Evolutionary conservation across 352 stramenopile species (phyloP), one percentile per base, ranked within the genome.

Genomic region (Phytophthora capsici): DNA sequence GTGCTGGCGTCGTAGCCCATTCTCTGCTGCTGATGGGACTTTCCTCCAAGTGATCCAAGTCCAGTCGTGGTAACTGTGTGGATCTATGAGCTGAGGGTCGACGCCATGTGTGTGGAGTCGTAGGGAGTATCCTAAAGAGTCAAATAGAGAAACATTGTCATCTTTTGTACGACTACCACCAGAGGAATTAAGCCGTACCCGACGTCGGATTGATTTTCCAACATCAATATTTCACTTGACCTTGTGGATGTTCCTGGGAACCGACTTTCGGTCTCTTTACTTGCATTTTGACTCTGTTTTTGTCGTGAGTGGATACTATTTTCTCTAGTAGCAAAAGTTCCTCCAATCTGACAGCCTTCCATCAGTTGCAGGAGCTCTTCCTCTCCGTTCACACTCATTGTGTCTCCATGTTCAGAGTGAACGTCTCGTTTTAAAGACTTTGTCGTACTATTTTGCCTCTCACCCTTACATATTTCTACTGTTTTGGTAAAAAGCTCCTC

Each of bases 171-270:
- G 53, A 37, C 9, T 38, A 4, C 3, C 14, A 34, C 28, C 17
- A 44, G 34, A 30, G 4, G 22, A 34, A 16, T 17, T 8, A 14
- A 19, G 10, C 25, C 46, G 19, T 63, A 58, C 45, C 46, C 36
- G 49, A 28, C 19, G 34, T 62, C 63, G 17, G 17, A 16, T 62
- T 71, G 63, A 30, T 63, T 71, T 57, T 62, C 63, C 9, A 26
- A 4, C 17, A n/a, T 3, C 16, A 41, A 16, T 8, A 40, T n/a
- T n/a, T n/a, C n/a, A n/a, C n/a, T n/a, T n/a, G 4, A 13, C 17
- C 43, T n/a, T 10, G 6, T 44, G 2, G 19, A n/a, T 23, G 17
- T 20, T 3, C 41, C 43, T 40, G 49, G n/a, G 44, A n/a, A n/a
- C 36, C 63, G 56, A 12, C 16, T n/a, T 4, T 63, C 50, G 10